Evolutionary conservation across 2,329 filamentous ascomycete species (phyloP).

Genomic region (Nemania serpens): DNA sequence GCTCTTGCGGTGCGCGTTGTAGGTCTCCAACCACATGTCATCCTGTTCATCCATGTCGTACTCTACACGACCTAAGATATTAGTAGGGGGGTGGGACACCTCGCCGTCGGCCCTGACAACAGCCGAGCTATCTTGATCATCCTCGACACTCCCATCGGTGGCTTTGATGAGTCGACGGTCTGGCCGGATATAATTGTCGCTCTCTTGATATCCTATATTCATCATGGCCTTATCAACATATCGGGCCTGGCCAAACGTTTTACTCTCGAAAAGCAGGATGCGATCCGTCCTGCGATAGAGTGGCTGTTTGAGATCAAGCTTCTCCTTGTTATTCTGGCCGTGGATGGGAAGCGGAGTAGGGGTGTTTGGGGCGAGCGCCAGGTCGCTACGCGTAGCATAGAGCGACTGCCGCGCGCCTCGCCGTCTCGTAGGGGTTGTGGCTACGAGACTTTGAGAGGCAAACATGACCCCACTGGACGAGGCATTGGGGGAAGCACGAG

Average conservation of each 20-base stretch:
- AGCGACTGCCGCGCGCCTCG: constrained; percentile 55
- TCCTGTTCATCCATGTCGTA: constrained; percentile 99
- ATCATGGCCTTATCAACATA: constrained; percentile 98
- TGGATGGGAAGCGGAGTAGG: constrained; percentile 75
- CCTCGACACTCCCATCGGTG: constrained; percentile 62
- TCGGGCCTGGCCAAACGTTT: constrained; percentile 80
- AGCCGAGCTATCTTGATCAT: constrained; percentile 57
- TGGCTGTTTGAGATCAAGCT: constrained; percentile 75
- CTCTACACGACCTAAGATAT: constrained; percentile 79
- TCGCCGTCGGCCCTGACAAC: constrained; percentile 62
- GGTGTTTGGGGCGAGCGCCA: constrained; percentile 54
- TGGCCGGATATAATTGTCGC: constrained; percentile 81
- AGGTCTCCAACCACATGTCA: constrained; percentile 88
- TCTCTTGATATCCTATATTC: constrained; percentile 94
- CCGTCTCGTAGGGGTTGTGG: constrained; percentile 48
- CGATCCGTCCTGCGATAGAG: constrained; percentile 77
- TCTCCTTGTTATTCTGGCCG: constrained; percentile 80
- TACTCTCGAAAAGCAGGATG: constrained; percentile 81
- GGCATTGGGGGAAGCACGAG: constrained; percentile 49
- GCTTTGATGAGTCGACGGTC: constrained; percentile 73
- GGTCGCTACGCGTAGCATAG: constrained; percentile 56
- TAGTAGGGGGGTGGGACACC: constrained; percentile 46
- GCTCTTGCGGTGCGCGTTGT: constrained; percentile 77
- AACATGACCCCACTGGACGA: constrained; percentile 41
- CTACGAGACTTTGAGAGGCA: constrained; percentile 31